A percentile compares a stretch with the other conserved stretches of the same genome.
Evolutionary conservation across 2,329 filamentous ascomycete species (phyloP).

Genomic region (Juglanconis sp.): DNA sequence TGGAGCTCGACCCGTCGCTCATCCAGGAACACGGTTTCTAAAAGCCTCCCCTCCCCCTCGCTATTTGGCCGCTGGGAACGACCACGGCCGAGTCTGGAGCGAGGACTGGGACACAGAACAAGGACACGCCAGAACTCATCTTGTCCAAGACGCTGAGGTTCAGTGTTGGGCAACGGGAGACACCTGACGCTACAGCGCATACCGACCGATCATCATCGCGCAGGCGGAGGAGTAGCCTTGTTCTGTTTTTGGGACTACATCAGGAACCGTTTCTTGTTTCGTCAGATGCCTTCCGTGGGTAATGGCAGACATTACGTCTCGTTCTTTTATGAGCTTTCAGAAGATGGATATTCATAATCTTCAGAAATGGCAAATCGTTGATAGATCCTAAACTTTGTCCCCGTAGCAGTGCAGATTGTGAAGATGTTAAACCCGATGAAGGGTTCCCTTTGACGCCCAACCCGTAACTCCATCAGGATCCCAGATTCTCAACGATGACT

Average conservation of each 20-base stretch:
- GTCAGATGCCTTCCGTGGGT: conserved; percentile 1
- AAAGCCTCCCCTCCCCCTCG: conserved; percentile 15
- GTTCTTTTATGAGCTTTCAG: conserved; percentile 14
- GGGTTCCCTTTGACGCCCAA: neutral
- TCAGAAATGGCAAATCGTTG: conserved; percentile 15
- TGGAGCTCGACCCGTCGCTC: conserved; percentile 91
- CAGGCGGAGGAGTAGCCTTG: conserved; percentile 1
- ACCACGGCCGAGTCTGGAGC: conserved; percentile 9
- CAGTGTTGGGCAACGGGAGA: conserved; percentile 12
- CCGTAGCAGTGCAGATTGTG: neutral
- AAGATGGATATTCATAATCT: conserved; percentile 9
- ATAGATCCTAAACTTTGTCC: neutral
- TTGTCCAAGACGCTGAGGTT: conserved; percentile 11
- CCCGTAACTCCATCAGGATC: neutral
- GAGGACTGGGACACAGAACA: neutral
- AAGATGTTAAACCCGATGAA: neutral
- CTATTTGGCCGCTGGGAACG: conserved; percentile 4
- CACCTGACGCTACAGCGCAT: conserved; percentile 13
- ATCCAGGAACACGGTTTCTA: conserved; percentile 71
- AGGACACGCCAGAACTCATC: conserved; percentile 16
- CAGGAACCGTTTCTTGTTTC: conserved; percentile 10
- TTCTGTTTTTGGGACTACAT: conserved; percentile 8
- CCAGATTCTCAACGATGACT: neutral
- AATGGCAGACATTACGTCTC: neutral
- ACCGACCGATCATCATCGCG: conserved; percentile 7